Conservation (phyloP, 2,329 filamentous ascomycete species). For the Diaporthe vaccinii region DNA sequence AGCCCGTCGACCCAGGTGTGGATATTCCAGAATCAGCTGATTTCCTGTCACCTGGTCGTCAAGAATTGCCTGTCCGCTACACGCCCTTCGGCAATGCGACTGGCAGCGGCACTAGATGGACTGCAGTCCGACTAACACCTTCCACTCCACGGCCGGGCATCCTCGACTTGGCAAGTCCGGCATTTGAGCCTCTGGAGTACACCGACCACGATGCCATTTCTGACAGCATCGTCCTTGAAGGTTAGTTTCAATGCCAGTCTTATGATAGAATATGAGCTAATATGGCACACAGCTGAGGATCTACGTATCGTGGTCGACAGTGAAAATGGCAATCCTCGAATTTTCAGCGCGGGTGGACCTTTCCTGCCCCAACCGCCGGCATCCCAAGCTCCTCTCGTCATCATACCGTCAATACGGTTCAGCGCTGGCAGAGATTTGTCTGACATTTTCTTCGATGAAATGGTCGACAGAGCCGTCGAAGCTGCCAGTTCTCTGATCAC, state of each 20-base stretch:
- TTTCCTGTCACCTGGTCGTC: no score
- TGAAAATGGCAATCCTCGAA: not conserved
- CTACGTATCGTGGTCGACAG: not conserved
- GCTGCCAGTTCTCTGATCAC: not conserved
- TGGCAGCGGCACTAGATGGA: no score
- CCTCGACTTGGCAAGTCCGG: no score
- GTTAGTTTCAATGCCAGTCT: not conserved
- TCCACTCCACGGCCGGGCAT: no score
- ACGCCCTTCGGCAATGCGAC: no score
- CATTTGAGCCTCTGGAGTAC: not conserved
- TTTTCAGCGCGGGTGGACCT: not conserved
- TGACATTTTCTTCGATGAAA: not conserved
- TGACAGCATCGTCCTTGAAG: not conserved
- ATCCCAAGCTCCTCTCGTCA: no score
- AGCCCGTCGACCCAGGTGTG: not conserved
- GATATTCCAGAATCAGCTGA: no score
- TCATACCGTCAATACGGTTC: not conserved
- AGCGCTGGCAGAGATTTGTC: not conserved
- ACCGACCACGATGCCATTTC: not conserved
- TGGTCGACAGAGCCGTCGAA: not conserved
- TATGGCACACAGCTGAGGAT: not conserved
- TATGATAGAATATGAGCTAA: not conserved
- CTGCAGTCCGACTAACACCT: no score
- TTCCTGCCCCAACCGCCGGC: not conserved
- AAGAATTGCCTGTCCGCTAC: no score